phyloP scores from a whole-genome alignment of 78 protist genomes.

The Abeoforma whisleri region DNA sequence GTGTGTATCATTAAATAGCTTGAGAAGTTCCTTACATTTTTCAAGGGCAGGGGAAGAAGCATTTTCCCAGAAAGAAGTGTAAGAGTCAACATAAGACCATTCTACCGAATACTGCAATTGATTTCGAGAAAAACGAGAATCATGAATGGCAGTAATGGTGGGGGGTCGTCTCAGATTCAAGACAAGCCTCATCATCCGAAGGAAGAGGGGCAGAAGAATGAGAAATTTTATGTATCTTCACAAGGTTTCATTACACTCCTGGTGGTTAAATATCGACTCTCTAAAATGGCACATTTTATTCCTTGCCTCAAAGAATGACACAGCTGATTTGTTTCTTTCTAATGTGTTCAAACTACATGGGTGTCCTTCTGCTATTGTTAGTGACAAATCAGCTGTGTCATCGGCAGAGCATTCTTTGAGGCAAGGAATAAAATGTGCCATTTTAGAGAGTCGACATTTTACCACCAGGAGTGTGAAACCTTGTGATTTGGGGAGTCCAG shows the following conservation, averaged over 20 bases:
- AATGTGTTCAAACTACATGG: no score
- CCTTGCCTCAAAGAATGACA: no score
- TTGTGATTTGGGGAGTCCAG: background rate
- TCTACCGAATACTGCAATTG: background rate
- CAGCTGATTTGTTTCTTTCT: no score
- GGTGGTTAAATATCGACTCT: no score
- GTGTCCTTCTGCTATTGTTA: no score
- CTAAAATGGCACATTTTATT: no score
- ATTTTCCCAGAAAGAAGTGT: background rate
- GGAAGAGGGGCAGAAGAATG: no score
- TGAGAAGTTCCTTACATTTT: no score
- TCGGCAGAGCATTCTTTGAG: background rate
- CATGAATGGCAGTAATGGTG: background rate
- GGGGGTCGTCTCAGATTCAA: background rate
- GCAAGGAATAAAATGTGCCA: background rate
- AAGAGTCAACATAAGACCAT: background rate
- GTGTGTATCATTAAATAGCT: background rate
- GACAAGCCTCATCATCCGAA: background rate
- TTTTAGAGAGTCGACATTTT: background rate
- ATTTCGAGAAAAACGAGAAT: background rate
- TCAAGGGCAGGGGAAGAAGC: no score
- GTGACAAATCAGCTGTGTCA: background rate
- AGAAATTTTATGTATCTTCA: background rate
- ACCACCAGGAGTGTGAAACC: background rate
- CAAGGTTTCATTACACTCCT: no score